Base-by-base conservation (phyloP, 768 basidiomycete genomes). In the Crassisporium funariophilum region DNA sequence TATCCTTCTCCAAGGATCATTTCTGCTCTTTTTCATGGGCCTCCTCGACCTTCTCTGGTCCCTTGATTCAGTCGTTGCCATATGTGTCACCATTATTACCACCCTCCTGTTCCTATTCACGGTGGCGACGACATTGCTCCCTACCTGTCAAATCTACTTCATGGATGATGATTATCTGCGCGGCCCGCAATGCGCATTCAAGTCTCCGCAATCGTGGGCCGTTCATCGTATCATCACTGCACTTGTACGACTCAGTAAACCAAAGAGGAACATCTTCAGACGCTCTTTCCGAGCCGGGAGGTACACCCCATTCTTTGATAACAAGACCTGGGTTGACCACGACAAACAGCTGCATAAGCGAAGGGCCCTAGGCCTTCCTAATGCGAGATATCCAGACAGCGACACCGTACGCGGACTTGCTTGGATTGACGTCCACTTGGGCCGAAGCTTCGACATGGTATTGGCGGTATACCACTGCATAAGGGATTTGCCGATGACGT, bases 1-100 rank as follows among this genome's bases (percentile, higher is more conserved):
- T 5, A 41, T 68, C 7, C 41, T 66, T 6, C 54, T 70, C 8
- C 67, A 68, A 41, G 41, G 51, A 11, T 58, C 66, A 5, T 48
- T 70, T 19, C 44, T 66, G 7, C 49, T 68, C 2, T 70, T 70
- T 49, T 62, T 66, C 34, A 42, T 47, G 2, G 67, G 67, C 3
- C 37, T 68, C 6, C 31, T 62, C 8, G 57, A 63, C 19, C 49
- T 67, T 5, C 53, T 70, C 3, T 65, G 64, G 65, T 40, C 38
- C 4, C 33, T 63, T 20, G 54, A 61, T 38, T 16, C 36, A 8
- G 34, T 35, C 2, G 56, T 68, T 2, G 63, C 61, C n/a, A n/a
- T n/a, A n/a, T n/a, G n/a, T n/a, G n/a, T n/a, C n/a, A n/a, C n/a
- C n/a, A n/a, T n/a, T n/a, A n/a, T n/a, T n/a, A n/a, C n/a, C n/a